phyloP scores from a whole-genome alignment of 2,329 filamentous ascomycete species.

The Venturia pyrina region DNA sequence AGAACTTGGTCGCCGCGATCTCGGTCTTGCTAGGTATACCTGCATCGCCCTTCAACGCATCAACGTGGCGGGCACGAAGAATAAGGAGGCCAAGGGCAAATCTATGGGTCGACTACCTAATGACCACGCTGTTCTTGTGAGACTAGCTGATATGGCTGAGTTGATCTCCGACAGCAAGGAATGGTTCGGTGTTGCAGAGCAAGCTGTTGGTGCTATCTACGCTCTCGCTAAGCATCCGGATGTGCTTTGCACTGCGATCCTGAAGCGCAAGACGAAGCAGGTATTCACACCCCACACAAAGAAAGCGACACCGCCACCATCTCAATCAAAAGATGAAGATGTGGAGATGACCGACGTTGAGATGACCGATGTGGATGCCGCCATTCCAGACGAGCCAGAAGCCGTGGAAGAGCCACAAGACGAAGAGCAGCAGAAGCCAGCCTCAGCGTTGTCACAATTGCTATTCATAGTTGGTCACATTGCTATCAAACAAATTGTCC shows the following conservation, averaged over 20 bases:
- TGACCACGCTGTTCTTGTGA: conserved; percentile 76
- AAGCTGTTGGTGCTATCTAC: conserved; percentile 93
- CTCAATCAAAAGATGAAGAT: neutral
- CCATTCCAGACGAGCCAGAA: conserved; percentile 16
- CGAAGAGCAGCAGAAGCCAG: conserved; percentile 51
- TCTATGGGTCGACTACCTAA: conserved; percentile 71
- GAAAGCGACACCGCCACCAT: neutral
- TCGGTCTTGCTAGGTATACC: conserved; percentile 87
- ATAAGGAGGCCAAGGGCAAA: conserved; percentile 53
- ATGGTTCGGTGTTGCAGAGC: conserved; percentile 87
- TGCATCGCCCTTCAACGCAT: conserved; percentile 89
- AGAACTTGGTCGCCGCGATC: conserved; percentile 65
- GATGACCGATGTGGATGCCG: conserved; percentile 17
- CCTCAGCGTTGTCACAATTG: conserved; percentile 75
- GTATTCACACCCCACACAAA: conserved; percentile 52
- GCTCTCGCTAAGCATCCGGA: conserved; percentile 89
- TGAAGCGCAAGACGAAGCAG: conserved; percentile 73
- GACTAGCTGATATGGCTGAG: conserved; percentile 75
- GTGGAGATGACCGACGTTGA: conserved; percentile 13
- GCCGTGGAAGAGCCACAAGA: conserved; percentile 17
- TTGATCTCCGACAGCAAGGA: conserved; percentile 84
- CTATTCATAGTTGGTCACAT: conserved; percentile 94
- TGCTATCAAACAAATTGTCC: conserved; percentile 97
- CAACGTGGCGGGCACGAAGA: conserved; percentile 72
- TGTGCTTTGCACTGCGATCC: conserved; percentile 80